phyloP scores from a whole-genome alignment of 768 basidiomycete genomes.

The Megacollybia marginata region DNA sequence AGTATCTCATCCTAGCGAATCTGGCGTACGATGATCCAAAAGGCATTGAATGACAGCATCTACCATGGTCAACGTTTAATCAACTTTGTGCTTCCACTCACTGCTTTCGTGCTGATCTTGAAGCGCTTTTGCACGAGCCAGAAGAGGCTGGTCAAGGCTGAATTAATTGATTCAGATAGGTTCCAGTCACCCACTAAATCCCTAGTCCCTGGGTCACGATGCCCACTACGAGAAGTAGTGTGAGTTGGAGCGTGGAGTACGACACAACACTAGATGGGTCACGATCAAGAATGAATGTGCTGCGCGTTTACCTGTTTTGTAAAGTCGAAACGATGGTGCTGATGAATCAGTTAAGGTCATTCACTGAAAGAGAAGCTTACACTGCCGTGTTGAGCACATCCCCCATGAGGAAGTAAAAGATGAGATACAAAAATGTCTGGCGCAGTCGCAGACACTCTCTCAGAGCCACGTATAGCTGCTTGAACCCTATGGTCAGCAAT shows the following conservation, averaged over 20 bases:
- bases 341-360: constrained; percentile 1
- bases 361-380: constrained; percentile 27
- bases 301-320: constrained; percentile 51
- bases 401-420: constrained; percentile 76
- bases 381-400: constrained; percentile 72
- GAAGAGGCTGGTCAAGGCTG: constrained; percentile 38
- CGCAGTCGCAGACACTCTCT: constrained; percentile 60
- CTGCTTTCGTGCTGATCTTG: constrained; percentile 57
- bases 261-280: constrained; percentile 44
- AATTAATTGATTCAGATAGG: not conserved
- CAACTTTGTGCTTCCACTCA: constrained; percentile 20
- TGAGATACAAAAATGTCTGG: constrained; percentile 67
- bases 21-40: constrained; percentile 57
- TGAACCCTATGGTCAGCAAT: constrained; percentile 58
- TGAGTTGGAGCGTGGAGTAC: constrained; percentile 68
- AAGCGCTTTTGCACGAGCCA: constrained; percentile 65
- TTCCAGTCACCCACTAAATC: constrained; percentile 45
- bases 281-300: not conserved
- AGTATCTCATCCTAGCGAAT: not conserved
- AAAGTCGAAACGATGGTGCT: constrained; percentile 65
- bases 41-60: constrained; percentile 67
- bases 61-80: constrained; percentile 17
- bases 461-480: constrained; percentile 56
- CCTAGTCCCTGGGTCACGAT: constrained; percentile 58
- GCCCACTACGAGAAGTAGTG: constrained; percentile 58